Evolutionary conservation across 192 early-diverging fungal genomes (phyloP), one percentile per base, ranked within the genome.

Genomic region (Funneliformis mosseae): DNA sequence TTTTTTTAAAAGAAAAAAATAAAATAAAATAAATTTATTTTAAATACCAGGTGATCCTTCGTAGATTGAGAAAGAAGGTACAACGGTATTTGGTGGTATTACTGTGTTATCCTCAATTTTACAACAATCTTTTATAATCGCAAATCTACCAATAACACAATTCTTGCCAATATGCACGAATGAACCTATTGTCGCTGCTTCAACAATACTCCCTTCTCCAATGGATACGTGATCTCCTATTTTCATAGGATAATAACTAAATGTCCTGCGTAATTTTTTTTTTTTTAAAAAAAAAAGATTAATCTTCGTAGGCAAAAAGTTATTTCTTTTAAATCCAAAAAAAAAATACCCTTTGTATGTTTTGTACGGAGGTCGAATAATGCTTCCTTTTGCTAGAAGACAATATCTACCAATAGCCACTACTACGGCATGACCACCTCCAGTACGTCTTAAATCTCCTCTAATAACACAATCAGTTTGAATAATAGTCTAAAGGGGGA

Each of bases 171-270:
- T 98, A 41, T 85, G 85, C 2, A 99, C 98, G 84, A 91, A 90
- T 2, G 91, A 94, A 27, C 98, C 98, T 46, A 99, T 96, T 11
- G 89, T 91, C 0, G 98, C 97, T 14, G 97, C 96, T 80, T 98
- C 96, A 9, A 99, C 90, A 64, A 98, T 90, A 18, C 92, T 88
- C 45, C 93, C 92, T 81, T 97, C 92, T 5, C 96, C 97, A 80
- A 97, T 95, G 27, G 89, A 88, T 3, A 97, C 95, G 83, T 95
- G 90, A 83, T 97, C 95, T n/a, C 95, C 97, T 60, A 99, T 95
- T 83, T 97, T 98, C 87, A 98, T 93, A 45, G 97, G 97, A 73
- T 96, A 99, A 83, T 99, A 98, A 84, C 92, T 96, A 83, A 99
- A 98, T 8, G 92, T 85, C 39, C 95, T 96, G 77, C 55, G 33